Evolutionary conservation across 2,329 filamentous ascomycete genomes (phyloP).

Genomic region (Trichophyton verrucosum): DNA sequence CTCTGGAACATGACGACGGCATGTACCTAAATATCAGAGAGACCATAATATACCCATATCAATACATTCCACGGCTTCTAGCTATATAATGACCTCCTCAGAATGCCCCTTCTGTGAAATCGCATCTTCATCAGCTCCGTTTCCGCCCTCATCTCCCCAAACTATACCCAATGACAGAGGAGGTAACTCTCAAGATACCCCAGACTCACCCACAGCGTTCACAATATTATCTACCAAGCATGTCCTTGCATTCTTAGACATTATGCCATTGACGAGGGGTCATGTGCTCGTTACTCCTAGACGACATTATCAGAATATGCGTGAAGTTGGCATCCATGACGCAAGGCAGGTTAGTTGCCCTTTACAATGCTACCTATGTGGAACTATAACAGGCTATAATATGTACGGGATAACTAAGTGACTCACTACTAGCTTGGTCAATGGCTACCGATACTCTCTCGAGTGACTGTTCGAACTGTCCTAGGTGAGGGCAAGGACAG

Average conservation of each 20-base stretch:
- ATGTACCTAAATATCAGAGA: background rate
- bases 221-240: conserved; percentile 65
- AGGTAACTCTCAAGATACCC: background rate
- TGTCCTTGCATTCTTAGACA: conserved; percentile 83
- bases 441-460: conserved; percentile 43
- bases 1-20: background rate
- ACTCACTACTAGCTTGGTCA: conserved; percentile 28
- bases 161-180: conserved; percentile 13
- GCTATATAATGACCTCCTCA: background rate
- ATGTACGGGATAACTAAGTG: background rate
- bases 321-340: conserved; percentile 52
- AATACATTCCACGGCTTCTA: background rate
- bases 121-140: conserved; percentile 38
- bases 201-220: conserved; percentile 20
- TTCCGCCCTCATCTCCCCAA: conserved; percentile 17
- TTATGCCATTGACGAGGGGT: conserved; percentile 71
- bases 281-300: conserved; percentile 76
- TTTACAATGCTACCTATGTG: background rate
- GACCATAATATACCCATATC: background rate
- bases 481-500: conserved; percentile 33
- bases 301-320: conserved; percentile 63
- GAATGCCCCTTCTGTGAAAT: conserved; percentile 49
- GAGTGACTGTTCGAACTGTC: conserved; percentile 60
- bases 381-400: background rate
- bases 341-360: conserved; percentile 51